Percentiles rank a stretch among this genome's conserved stretches.
phyloP scores from a whole-genome alignment of 345 rosid species.

The Pugionium cornutum region DNA sequence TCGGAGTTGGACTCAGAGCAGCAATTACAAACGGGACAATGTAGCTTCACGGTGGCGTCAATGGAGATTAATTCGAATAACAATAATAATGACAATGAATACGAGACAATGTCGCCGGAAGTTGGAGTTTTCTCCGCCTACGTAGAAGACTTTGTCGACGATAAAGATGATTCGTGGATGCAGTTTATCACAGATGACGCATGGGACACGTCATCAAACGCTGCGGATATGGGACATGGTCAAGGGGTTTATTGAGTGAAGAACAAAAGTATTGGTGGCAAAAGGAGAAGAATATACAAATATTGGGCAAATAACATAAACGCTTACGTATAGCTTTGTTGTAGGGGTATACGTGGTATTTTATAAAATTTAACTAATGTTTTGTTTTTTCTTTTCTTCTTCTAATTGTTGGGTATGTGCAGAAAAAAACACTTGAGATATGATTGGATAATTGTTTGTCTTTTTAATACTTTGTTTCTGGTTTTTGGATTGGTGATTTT shows the following conservation, averaged over 20 bases:
- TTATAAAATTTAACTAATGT: no score
- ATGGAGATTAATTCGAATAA: conserved; percentile 44
- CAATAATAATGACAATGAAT: conserved; percentile 22
- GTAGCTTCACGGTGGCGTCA: conserved; percentile 44
- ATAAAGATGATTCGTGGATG: conserved; percentile 97
- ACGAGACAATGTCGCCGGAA: conserved; percentile 78
- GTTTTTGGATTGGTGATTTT: no score
- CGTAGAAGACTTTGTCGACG: conserved; percentile 54
- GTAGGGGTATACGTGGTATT: no score
- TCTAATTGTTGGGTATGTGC: no score
- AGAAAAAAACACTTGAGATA: no score
- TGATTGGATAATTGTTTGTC: conserved; percentile 9
- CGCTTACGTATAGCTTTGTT: no score
- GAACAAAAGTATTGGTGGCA: not conserved
- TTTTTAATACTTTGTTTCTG: not conserved
- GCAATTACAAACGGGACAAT: conserved; percentile 48
- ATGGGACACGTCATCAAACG: conserved; percentile 62
- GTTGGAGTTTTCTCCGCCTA: conserved; percentile 54
- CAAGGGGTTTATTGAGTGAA: conserved; percentile 42
- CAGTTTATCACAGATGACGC: conserved; percentile 93
- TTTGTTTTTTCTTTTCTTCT: no score
- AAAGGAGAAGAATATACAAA: not conserved
- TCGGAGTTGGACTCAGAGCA: conserved; percentile 64
- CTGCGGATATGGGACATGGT: conserved; percentile 38
- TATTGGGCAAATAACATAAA: not conserved